Evolutionary conservation across 768 basidiomycete species (phyloP), one percentile per base, ranked within the genome.

Genomic region (Imleria badia): DNA sequence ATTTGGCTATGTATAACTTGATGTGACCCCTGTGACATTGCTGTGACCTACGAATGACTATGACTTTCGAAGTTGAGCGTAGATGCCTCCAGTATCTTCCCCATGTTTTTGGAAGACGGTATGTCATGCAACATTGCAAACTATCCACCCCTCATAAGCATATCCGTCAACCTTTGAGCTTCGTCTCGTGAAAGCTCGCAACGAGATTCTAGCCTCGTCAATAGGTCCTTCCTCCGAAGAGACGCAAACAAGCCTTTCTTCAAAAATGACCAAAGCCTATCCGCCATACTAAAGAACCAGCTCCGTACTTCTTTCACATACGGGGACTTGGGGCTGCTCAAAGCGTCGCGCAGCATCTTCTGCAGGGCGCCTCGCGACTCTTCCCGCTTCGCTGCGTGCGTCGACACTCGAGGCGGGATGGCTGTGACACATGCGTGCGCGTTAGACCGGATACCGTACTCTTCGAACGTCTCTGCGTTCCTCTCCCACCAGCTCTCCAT

Each of bases 401-500:
- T 5, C 6, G 35, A 43, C 6, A 51, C 34, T 5, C 23, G 45
- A 1, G 52, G 48, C n/a, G 55, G 51, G 2, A 19, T 11, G 22
- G 56, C 48, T 15, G 54, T 59, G 31, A 60, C 39, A 13, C 61
- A 62, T 2, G 61, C 60, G 5, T 62, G 60, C 0, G 48, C 49
- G 8, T 45, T 39, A 6, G 52, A 12, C 7, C 4, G 12, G 6
- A 58, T 62, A 14, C 34, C 39, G 20, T 52, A 50, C 0, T 20
- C 1, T 6, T 20, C 7, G 3, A 62, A 31, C 8, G 31, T 48
- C 17, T 5, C 1, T n/a, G 22, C 47, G 14, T 62, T 62, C 6
- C n/a, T 45, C 6, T 1, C 15, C 61, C 61, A 62, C 60, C 60
- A 61, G 6, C 41, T 5, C 40, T 55, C 59, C 59, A 60, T 60